A percentile compares a stretch with the other conserved stretches of the same genome.
Conservation (phyloP, 2,329 filamentous ascomycete species). For the Fusarium setosum region DNA sequence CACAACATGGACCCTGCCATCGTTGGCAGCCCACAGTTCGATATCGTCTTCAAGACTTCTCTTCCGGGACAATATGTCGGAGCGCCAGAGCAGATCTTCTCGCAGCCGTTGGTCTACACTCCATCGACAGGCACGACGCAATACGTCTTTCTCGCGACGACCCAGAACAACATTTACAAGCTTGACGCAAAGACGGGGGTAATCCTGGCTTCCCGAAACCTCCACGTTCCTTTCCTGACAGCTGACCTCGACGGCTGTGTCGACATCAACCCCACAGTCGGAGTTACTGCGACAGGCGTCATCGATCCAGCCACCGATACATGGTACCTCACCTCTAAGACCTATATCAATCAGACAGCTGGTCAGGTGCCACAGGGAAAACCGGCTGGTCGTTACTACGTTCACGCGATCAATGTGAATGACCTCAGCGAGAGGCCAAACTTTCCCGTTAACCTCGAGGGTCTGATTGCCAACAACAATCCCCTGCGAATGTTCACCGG, state of each 20-base stretch:
- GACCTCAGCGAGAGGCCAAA: slow-evolving; percentile 51
- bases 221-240: slow-evolving; percentile 61
- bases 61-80: slow-evolving; percentile 65
- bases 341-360: slow-evolving; percentile 50
- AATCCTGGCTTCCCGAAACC: slow-evolving; percentile 59
- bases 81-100: slow-evolving; percentile 63
- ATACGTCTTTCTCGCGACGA: slow-evolving; percentile 66
- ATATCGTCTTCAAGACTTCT: slow-evolving; percentile 62
- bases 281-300: slow-evolving; percentile 58
- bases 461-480: slow-evolving; percentile 58
- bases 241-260: slow-evolving; percentile 60
- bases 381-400: slow-evolving; percentile 49
- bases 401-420: slow-evolving; percentile 53
- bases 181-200: slow-evolving; percentile 65
- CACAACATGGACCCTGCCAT: slow-evolving; percentile 73
- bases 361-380: slow-evolving; percentile 46
- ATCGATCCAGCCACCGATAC: slow-evolving; percentile 59
- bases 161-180: slow-evolving; percentile 69
- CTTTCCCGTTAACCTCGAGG: slow-evolving; percentile 62
- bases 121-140: slow-evolving; percentile 57
- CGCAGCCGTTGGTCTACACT: slow-evolving; percentile 63
- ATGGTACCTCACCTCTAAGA: slow-evolving; percentile 57
- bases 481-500: slow-evolving; percentile 61
- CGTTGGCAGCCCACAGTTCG: slow-evolving; percentile 65
- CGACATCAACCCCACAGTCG: slow-evolving; percentile 60